A percentile compares a stretch with the other conserved stretches of the same genome.
These are phyloP conservation scores for Symbiodinium pilosum DNA, from an alignment of 73 alveolate genomes.

Conservation along the genomic window DNA sequence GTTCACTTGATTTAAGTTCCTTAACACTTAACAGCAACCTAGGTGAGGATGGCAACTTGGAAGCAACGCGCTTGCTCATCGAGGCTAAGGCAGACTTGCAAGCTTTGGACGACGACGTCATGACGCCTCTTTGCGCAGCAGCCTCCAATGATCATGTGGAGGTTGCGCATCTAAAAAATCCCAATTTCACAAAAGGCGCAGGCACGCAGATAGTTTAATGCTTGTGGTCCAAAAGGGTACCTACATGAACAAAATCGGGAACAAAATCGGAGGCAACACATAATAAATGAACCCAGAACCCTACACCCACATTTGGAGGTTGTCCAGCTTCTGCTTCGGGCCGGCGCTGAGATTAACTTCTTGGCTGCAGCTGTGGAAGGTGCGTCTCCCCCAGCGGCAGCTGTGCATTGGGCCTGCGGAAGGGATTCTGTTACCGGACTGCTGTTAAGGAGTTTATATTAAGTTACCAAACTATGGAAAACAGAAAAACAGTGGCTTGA, in stretches of 20 bases:
- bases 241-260: no score
- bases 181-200: no score
- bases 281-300: background rate
- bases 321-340: background rate
- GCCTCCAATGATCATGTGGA: background rate
- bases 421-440: no score
- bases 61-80: background rate
- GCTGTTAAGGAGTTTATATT: no score
- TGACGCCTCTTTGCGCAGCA: background rate
- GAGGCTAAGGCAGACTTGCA: background rate
- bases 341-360: background rate
- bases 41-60: no score
- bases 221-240: no score
- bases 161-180: background rate
- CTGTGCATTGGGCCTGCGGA: background rate
- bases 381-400: background rate
- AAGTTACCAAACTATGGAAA: no score
- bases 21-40: no score
- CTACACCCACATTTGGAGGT: background rate
- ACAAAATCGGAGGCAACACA: no score
- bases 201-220: no score
- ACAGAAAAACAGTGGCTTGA: no score
- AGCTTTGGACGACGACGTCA: background rate
- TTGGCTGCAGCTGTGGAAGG: background rate
- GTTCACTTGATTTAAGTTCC: no score